phyloP scores from a whole-genome alignment of 768 basidiomycete species.

The Lentinula lateritia region DNA sequence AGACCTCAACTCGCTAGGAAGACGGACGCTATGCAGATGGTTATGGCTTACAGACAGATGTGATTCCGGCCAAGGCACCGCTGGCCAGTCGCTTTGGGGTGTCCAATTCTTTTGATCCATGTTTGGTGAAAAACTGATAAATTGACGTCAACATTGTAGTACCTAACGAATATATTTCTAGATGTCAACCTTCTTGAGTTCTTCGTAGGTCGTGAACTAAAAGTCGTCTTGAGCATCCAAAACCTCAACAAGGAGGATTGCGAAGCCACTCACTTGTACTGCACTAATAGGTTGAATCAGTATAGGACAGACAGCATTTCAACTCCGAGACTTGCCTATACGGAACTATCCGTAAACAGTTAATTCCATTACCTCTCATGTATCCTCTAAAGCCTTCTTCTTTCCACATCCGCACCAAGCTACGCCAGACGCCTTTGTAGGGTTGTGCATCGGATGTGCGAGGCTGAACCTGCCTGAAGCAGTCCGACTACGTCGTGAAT shows the following conservation, averaged over 20 bases:
- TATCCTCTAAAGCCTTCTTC: slow-evolving; percentile 92
- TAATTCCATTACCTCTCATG: slow-evolving; percentile 92
- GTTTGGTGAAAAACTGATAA: slow-evolving; percentile 59
- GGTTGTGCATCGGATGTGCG: slow-evolving; percentile 46
- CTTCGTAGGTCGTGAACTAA: slow-evolving; percentile 83
- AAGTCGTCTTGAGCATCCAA: not conserved
- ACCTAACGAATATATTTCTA: not conserved
- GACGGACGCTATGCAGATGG: not conserved
- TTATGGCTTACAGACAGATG: slow-evolving; percentile 74
- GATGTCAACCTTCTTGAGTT: slow-evolving; percentile 69
- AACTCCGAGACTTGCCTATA: slow-evolving; percentile 47
- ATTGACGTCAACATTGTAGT: slow-evolving; percentile 26
- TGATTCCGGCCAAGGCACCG: slow-evolving; percentile 90
- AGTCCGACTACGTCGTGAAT: not conserved
- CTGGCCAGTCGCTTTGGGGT: slow-evolving; percentile 82
- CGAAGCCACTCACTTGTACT: slow-evolving; percentile 32
- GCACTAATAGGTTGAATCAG: slow-evolving; percentile 38
- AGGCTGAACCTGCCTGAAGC: slow-evolving; percentile 85
- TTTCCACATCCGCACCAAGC: slow-evolving; percentile 83
- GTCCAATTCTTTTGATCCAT: slow-evolving; percentile 74
- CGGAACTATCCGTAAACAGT: slow-evolving; percentile 89
- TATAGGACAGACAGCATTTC: not conserved
- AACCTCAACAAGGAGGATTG: not conserved
- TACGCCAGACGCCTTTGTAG: slow-evolving; percentile 82
- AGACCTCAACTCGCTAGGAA: not conserved